A percentile compares a stretch with the other conserved stretches of the same genome.
phyloP scores from a whole-genome alignment of 2,329 filamentous ascomycete species.

The Plectosphaerella cucumerina region DNA sequence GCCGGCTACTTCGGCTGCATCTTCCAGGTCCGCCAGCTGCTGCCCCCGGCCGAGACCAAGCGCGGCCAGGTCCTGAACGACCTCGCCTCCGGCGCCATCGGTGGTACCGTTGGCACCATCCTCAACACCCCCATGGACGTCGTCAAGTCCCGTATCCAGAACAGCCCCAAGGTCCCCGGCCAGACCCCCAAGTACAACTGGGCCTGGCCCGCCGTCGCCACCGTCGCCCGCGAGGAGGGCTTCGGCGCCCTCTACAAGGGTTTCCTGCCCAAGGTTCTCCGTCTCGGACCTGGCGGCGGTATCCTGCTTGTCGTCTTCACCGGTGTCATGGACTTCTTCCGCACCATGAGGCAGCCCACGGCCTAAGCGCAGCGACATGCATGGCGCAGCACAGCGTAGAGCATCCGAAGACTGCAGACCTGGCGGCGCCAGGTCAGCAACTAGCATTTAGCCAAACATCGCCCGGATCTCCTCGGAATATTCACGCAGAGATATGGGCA shows the following conservation, averaged over 20 bases:
- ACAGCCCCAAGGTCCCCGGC: slow-evolving; percentile 79
- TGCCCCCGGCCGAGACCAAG: slow-evolving; percentile 81
- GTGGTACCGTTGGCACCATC: slow-evolving; percentile 84
- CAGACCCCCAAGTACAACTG: slow-evolving; percentile 94
- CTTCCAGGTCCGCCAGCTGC: slow-evolving; percentile 84
- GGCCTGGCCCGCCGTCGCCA: slow-evolving; percentile 84
- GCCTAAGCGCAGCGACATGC: neutral
- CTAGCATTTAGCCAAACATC: no score
- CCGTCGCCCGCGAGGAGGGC: slow-evolving; percentile 89
- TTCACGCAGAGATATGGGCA: no score
- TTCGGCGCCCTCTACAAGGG: slow-evolving; percentile 94
- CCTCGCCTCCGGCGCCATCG: slow-evolving; percentile 77
- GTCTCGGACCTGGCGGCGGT: slow-evolving; percentile 53
- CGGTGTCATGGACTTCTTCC: slow-evolving; percentile 91
- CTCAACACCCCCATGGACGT: slow-evolving; percentile 96
- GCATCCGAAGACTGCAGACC: no score
- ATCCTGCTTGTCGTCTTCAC: slow-evolving; percentile 83
- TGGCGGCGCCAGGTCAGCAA: no score
- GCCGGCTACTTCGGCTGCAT: slow-evolving; percentile 97
- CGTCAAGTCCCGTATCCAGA: slow-evolving; percentile 97
- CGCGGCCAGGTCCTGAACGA: slow-evolving; percentile 80
- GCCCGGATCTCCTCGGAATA: no score
- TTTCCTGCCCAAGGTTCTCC: slow-evolving; percentile 82
- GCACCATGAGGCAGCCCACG: slow-evolving; percentile 44
- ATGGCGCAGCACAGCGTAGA: no score